These are phyloP conservation scores for Circinella umbellata DNA, from an alignment of 371 early-diverging fungal genomes.

Conservation along the genomic window DNA sequence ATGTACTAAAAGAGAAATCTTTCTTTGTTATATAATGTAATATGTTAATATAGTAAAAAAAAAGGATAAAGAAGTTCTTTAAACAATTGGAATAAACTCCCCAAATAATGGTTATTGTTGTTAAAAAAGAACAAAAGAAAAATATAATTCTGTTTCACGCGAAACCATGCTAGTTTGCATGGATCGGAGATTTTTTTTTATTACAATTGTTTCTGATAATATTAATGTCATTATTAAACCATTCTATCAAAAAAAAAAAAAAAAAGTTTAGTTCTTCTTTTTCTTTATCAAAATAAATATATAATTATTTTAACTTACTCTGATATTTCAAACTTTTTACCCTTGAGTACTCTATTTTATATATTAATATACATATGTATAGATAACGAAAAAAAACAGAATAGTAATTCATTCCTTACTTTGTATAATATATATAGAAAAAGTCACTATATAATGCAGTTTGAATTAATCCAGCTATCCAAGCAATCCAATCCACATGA, in stretches of 20 bases:
- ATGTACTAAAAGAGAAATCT: no score
- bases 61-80: not conserved
- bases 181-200: not conserved
- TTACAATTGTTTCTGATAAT: slow-evolving; percentile 13
- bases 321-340: slow-evolving; percentile 83
- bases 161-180: not conserved
- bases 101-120: not conserved
- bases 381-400: not conserved
- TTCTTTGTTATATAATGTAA: no score
- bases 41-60: no score
- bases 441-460: slow-evolving; percentile 98
- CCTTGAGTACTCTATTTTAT: slow-evolving; percentile 76
- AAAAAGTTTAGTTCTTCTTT: not conserved
- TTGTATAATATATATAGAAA: slow-evolving; percentile 96
- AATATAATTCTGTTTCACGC: slow-evolving; percentile 4
- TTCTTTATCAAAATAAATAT: not conserved
- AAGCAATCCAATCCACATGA: slow-evolving; percentile 75
- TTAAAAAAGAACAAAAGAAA: not conserved
- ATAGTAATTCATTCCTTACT: slow-evolving; percentile 47
- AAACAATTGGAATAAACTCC: no score
- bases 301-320: slow-evolving; percentile 20
- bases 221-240: slow-evolving; percentile 15
- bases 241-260: slow-evolving; percentile 13
- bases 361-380: no score
- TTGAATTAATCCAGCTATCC: slow-evolving; percentile 92